Conservation (phyloP, 2,329 filamentous ascomycete species). For the Beauveria bassiana region DNA sequence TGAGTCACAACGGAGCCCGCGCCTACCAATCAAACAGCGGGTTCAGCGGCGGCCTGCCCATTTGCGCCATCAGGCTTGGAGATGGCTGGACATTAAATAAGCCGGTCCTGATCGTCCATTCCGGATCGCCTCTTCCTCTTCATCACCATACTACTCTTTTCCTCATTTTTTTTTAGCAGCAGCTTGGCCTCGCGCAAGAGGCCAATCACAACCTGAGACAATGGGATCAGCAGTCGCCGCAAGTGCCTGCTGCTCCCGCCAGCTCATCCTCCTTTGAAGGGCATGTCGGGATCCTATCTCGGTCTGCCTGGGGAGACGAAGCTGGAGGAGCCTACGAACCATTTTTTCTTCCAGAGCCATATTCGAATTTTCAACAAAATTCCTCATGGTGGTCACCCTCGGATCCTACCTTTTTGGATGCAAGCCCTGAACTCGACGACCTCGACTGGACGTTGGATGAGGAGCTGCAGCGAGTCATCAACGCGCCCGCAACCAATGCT, state of each 20-base stretch:
- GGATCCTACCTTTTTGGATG: not conserved
- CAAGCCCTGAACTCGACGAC: not conserved
- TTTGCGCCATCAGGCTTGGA: no score
- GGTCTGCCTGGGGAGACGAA: conserved; percentile 5
- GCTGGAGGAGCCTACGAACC: not conserved
- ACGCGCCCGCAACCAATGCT: not conserved
- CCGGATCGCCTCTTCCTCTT: not conserved
- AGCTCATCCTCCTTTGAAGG: conserved; percentile 8
- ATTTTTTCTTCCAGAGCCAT: not conserved
- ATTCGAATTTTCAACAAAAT: not conserved
- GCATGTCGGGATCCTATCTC: conserved; percentile 1
- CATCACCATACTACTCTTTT: not conserved
- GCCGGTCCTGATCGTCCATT: not conserved
- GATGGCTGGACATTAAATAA: not conserved
- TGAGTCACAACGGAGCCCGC: no score
- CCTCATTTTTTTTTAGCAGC: not conserved
- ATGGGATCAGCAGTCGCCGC: conserved; percentile 10
- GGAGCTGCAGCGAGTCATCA: not conserved
- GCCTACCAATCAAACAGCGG: no score
- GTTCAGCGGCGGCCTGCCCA: no score
- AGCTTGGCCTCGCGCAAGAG: conserved; percentile 12
- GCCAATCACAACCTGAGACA: conserved; percentile 8
- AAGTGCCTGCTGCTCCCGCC: conserved; percentile 6
- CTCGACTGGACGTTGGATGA: conserved; percentile 4
- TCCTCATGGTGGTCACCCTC: not conserved